A percentile compares a stretch with the other conserved stretches of the same genome.
phyloP scores from a whole-genome alignment of 2,329 filamentous ascomycete genomes.

The Trichophyton equinum region DNA sequence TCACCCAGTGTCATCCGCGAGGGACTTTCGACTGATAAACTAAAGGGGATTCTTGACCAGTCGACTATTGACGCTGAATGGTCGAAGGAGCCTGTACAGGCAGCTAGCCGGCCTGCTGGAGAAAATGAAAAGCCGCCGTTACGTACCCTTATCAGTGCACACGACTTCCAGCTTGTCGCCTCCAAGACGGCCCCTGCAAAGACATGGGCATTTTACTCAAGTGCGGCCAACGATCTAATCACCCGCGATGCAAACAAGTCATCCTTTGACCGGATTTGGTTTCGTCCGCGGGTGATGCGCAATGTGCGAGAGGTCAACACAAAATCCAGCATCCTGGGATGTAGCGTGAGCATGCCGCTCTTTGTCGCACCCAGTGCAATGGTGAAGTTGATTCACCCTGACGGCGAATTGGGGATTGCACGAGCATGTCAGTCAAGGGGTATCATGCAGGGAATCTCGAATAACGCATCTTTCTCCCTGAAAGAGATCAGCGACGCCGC shows the following conservation, averaged over 20 bases:
- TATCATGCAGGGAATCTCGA: slow-evolving; percentile 50
- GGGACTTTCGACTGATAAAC: slow-evolving; percentile 33
- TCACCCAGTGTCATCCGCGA: slow-evolving; percentile 36
- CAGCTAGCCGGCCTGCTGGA: slow-evolving; percentile 19
- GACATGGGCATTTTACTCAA: slow-evolving; percentile 58
- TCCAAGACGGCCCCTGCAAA: slow-evolving; percentile 45
- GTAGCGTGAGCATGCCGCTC: slow-evolving; percentile 42
- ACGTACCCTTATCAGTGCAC: slow-evolving; percentile 43
- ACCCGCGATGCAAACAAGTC: slow-evolving; percentile 44
- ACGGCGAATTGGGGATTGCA: slow-evolving; percentile 50
- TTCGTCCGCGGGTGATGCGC: slow-evolving; percentile 35
- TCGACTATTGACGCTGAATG: slow-evolving; percentile 40
- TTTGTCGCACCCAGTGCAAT: slow-evolving; percentile 55
- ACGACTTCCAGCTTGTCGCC: slow-evolving; percentile 50
- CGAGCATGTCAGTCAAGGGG: slow-evolving; percentile 40
- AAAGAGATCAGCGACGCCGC: slow-evolving; percentile 40
- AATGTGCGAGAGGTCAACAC: slow-evolving; percentile 44
- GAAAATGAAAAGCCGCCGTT: slow-evolving; percentile 28
- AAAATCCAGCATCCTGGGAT: slow-evolving; percentile 43
- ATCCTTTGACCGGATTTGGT: slow-evolving; percentile 38
- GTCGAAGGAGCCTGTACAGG: slow-evolving; percentile 29
- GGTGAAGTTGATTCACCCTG: slow-evolving; percentile 49
- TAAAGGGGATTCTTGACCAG: slow-evolving; percentile 39
- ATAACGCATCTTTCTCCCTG: slow-evolving; percentile 48
- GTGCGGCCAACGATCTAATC: slow-evolving; percentile 51